phyloP scores from a whole-genome alignment of 306 rosid genomes.

The Pyrus betulifolia region DNA sequence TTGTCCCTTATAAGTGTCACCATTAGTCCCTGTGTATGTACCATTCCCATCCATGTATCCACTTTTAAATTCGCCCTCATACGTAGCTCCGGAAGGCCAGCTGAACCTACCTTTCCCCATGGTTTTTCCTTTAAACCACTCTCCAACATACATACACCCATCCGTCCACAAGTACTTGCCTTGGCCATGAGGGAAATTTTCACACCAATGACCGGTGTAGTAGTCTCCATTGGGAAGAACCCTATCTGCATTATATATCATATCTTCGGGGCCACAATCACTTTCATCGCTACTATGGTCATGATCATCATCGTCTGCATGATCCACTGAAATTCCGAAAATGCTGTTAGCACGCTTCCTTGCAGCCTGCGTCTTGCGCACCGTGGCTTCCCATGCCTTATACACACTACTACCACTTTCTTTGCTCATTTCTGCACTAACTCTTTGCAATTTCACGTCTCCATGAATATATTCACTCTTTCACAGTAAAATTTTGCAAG shows the following conservation, averaged over 20 bases:
- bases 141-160: conserved; percentile 84
- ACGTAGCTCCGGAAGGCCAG: conserved; percentile 91
- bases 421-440: conserved; percentile 41
- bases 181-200: conserved; percentile 66
- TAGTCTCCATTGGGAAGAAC: conserved; percentile 79
- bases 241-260: conserved; percentile 47
- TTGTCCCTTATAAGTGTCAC: conserved; percentile 68
- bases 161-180: conserved; percentile 87
- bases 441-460: not conserved
- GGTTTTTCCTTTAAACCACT: conserved; percentile 66
- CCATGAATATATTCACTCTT: not conserved
- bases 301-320: conserved; percentile 5
- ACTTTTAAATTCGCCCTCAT: conserved; percentile 81
- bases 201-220: conserved; percentile 79
- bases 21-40: conserved; percentile 47
- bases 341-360: conserved; percentile 78
- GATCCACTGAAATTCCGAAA: conserved; percentile 42
- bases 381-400: conserved; percentile 94
- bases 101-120: conserved; percentile 82
- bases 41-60: conserved; percentile 84
- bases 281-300: conserved; percentile 13
- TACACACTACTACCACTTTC: conserved; percentile 62
- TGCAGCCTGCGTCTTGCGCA: conserved; percentile 75
- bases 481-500: not conserved
- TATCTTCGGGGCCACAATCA: conserved; percentile 18